Evolutionary conservation across 176 grass and related monocot species (phyloP), one percentile per base, ranked within the genome.

Genomic region (Secale cereale): DNA sequence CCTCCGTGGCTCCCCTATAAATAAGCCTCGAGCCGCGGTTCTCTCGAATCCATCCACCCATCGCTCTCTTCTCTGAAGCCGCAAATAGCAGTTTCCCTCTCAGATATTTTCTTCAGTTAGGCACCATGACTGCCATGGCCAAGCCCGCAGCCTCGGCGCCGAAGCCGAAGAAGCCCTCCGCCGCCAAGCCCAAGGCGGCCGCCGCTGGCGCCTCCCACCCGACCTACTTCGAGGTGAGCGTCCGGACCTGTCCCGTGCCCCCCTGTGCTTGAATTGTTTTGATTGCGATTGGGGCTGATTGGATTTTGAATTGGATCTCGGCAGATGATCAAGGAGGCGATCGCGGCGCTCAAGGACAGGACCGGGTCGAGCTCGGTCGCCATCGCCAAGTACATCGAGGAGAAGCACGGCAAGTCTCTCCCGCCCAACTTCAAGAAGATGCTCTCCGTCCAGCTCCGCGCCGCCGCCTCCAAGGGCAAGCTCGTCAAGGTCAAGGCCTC

Each of bases 401-500:
- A 94, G 46, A 97, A 92, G 79, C 90, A 94, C 90, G 86, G 91
- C 29, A 85, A 82, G 20, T 43, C 87, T 0, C 86, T 99, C 11
- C 91, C 97, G 28, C 45, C 78, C 4, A 99, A 94, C 90, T 99
- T 82, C 88, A 96, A 89, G 91, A 99, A 92, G 86, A 90, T 92
- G 10, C 85, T 99, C 7, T 83, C 86, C 23, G 84, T 87, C 54
- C 90, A 92, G 59, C 67, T 99, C 48, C 89, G 81, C 17, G 76
- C 75, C 0, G 91, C 77, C 40, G 85, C 90, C 14, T 30, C 87
- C 31, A 99, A 97, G 86, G 97, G 94, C 7, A 97, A 91, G 91
- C 91, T 99, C 28, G 94, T 97, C 5, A 99, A 94, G 90, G 90
- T 99, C 71, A 99, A 97, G 91, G 92, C 92, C 27, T 99, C 97